phyloP scores from a whole-genome alignment of 1,139 yeast species.

The Debaryomycetaceae sp. region DNA sequence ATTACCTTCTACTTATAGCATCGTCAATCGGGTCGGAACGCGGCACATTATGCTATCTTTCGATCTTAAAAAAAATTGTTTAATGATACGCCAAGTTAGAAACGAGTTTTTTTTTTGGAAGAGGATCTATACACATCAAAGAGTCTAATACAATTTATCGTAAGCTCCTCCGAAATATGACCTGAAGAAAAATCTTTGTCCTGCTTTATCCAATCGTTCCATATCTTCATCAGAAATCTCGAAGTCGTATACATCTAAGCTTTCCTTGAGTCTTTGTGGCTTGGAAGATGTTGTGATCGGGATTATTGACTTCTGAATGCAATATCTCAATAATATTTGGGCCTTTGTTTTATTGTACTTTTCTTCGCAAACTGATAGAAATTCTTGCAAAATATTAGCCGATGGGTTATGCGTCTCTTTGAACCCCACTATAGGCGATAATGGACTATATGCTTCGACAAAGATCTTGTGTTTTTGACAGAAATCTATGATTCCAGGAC shows the following conservation, averaged over 20 bases:
- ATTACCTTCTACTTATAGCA: too few relatives aligned
- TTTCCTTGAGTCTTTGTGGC: constrained; percentile 47
- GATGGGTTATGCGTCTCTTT: constrained; percentile 13
- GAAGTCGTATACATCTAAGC: constrained; percentile 53
- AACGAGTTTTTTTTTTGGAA: too few relatives aligned
- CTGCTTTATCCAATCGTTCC: constrained; percentile 20
- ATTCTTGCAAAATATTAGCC: constrained; percentile 28
- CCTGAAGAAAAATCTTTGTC: constrained; percentile 20
- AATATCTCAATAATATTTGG: constrained; percentile 37
- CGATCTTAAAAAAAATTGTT: too few relatives aligned
- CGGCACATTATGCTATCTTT: too few relatives aligned
- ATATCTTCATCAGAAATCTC: constrained; percentile 23
- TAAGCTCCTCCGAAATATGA: constrained; percentile 15
- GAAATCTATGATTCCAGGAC: constrained; percentile 17
- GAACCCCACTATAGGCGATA: constrained; percentile 22
- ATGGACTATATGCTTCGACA: constrained; percentile 26
- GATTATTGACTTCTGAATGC: constrained; percentile 35
- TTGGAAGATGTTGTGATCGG: constrained; percentile 68
- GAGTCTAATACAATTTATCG: neutral
- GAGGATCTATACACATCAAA: too few relatives aligned
- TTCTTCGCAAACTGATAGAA: constrained; percentile 29
- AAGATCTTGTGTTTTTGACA: constrained; percentile 15
- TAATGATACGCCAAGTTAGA: too few relatives aligned
- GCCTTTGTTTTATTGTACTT: constrained; percentile 30
- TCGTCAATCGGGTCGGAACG: too few relatives aligned